phyloP scores from a whole-genome alignment of 2,329 filamentous ascomycete genomes.

The Pseudopyricularia cyperi region DNA sequence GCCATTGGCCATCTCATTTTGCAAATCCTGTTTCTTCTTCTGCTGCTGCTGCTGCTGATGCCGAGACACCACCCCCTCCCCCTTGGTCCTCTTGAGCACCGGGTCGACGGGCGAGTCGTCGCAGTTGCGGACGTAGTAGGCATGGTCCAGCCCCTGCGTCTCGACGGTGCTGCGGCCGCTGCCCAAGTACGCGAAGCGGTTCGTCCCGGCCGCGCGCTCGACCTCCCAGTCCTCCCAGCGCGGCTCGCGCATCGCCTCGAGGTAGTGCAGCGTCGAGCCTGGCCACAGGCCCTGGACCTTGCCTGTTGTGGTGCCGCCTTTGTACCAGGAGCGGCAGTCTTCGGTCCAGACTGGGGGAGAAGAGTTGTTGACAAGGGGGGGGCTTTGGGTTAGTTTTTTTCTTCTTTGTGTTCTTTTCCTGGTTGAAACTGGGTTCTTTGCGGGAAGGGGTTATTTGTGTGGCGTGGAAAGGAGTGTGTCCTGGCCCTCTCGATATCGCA shows the following conservation, averaged over 20 bases:
- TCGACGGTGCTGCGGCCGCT: neutral
- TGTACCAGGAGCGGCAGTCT: slow-evolving; percentile 17
- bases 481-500: neutral
- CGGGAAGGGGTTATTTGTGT: too few species aligned
- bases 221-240: slow-evolving; percentile 21
- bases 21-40: too few species aligned
- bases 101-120: neutral
- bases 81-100: neutral
- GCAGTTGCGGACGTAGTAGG: neutral
- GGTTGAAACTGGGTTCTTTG: too few species aligned
- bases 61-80: neutral
- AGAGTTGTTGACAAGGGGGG: slow-evolving; percentile 13
- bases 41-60: too few species aligned
- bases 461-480: too few species aligned
- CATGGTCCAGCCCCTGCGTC: neutral
- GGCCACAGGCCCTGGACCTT: slow-evolving; percentile 13
- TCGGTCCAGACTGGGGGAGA: slow-evolving; percentile 16
- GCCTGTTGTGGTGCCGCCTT: slow-evolving; percentile 10
- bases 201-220: slow-evolving; percentile 7
- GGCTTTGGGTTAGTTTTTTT: slow-evolving; percentile 12
- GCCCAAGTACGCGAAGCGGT: slow-evolving; percentile 10
- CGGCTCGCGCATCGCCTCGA: slow-evolving; percentile 13
- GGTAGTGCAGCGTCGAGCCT: slow-evolving; percentile 12
- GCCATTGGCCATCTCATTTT: neutral
- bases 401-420: slow-evolving; percentile 13